phyloP scores from a whole-genome alignment of 257 asterid genomes.

The Solanum infundibuliforme region DNA sequence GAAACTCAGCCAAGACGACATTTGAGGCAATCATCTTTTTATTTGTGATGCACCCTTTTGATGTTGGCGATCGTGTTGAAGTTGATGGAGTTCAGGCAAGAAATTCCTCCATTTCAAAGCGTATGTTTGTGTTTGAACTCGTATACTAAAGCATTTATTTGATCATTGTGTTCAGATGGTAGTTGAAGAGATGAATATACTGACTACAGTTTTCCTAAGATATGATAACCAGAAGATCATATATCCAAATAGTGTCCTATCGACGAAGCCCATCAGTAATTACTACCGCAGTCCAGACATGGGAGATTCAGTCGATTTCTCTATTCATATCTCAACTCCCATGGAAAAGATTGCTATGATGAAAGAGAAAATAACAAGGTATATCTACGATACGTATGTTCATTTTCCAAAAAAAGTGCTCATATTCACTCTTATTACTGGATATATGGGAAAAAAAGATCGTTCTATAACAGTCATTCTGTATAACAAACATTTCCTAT shows the following conservation, averaged over 20 bases:
- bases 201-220: slow-evolving; percentile 70
- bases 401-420: neutral
- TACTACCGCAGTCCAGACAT: slow-evolving; percentile 90
- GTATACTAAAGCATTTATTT: neutral
- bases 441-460: neutral
- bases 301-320: slow-evolving; percentile 79
- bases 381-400: neutral
- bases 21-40: slow-evolving; percentile 87
- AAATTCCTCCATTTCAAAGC: neutral
- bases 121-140: neutral
- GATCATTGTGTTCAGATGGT: slow-evolving; percentile 49
- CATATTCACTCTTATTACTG: neutral
- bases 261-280: slow-evolving; percentile 68
- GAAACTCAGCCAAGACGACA: slow-evolving; percentile 83
- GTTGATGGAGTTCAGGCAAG: slow-evolving; percentile 81
- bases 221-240: slow-evolving; percentile 66
- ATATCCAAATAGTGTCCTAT: slow-evolving; percentile 65
- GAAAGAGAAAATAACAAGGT: slow-evolving; percentile 77
- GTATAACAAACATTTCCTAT: neutral
- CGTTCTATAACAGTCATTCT: neutral
- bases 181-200: slow-evolving; percentile 91
- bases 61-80: slow-evolving; percentile 94
- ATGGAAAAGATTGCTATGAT: slow-evolving; percentile 51
- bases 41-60: slow-evolving; percentile 93
- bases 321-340: slow-evolving; percentile 69